Conservation (phyloP, 768 basidiomycete species). For the Termitomyces sp. region DNA sequence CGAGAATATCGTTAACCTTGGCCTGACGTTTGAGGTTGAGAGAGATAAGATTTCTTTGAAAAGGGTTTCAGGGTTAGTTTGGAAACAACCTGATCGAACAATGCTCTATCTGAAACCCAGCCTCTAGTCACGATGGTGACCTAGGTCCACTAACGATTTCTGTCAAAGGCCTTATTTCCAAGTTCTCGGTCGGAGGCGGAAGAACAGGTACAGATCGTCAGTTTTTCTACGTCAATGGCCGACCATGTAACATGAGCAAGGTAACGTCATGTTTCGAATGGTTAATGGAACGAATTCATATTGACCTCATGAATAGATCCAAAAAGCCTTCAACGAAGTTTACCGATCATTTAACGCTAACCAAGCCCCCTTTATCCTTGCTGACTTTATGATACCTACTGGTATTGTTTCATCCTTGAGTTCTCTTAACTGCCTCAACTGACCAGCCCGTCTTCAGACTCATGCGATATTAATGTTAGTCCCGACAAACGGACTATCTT, state of each 20-base stretch:
- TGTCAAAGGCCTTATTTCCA: slow-evolving; percentile 81
- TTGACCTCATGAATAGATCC: slow-evolving; percentile 44
- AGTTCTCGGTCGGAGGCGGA: slow-evolving; percentile 72
- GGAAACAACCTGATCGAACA: no score
- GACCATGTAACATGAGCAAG: slow-evolving; percentile 80
- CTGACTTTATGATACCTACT: slow-evolving; percentile 79
- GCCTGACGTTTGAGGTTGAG: slow-evolving; percentile 65
- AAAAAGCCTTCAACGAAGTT: slow-evolving; percentile 89
- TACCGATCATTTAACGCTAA: slow-evolving; percentile 75
- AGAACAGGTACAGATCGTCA: slow-evolving; percentile 81
- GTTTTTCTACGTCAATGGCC: slow-evolving; percentile 89
- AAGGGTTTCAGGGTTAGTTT: slow-evolving; percentile 26
- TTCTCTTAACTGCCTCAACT: not conserved
- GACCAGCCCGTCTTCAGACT: slow-evolving; percentile 37
- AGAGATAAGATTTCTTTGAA: slow-evolving; percentile 53
- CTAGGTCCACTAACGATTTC: slow-evolving; percentile 36
- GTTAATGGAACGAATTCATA: not conserved
- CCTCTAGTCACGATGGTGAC: slow-evolving; percentile 7
- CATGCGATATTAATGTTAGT: slow-evolving; percentile 90
- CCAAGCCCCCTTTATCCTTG: slow-evolving; percentile 80
- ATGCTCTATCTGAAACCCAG: not conserved
- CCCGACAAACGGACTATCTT: slow-evolving; percentile 97
- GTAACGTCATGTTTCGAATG: slow-evolving; percentile 30
- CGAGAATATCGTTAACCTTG: slow-evolving; percentile 71
- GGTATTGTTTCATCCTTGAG: slow-evolving; percentile 40